Percentiles rank a stretch among this genome's conserved stretches.
phyloP scores from a whole-genome alignment of 441 rosid genomes.

The Adansonia grandidieri region DNA sequence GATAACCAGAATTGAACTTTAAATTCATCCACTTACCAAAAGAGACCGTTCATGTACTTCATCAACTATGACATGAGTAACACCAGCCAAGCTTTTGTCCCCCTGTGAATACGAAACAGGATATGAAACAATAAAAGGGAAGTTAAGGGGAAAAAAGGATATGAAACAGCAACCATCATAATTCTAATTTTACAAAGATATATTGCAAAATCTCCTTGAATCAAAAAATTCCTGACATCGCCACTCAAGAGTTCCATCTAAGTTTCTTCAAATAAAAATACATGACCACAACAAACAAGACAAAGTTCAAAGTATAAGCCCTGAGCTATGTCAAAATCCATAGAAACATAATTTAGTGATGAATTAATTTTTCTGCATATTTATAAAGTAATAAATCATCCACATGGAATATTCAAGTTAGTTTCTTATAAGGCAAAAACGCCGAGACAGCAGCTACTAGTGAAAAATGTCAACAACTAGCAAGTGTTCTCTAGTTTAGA shows the following conservation, averaged over 20 bases:
- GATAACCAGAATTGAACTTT: neutral
- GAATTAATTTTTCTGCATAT: neutral
- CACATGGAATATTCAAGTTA: neutral
- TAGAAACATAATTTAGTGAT: neutral
- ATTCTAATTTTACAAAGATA: constrained; percentile 8
- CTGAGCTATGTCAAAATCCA: neutral
- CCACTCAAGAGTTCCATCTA: constrained; percentile 9
- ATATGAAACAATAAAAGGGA: constrained; percentile 23
- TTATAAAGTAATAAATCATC: neutral
- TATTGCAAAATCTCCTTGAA: neutral
- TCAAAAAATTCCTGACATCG: neutral
- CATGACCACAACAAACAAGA: neutral
- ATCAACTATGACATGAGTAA: constrained; percentile 90
- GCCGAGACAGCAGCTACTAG: neutral
- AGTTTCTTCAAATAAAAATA: neutral
- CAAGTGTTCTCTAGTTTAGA: neutral
- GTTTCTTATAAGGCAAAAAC: neutral
- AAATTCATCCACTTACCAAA: constrained; percentile 61
- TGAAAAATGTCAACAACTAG: constrained; percentile 2
- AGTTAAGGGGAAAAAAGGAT: neutral
- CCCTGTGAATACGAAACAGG: constrained; percentile 49
- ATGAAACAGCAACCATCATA: neutral
- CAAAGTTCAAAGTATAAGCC: neutral
- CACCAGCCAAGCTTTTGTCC: constrained; percentile 69
- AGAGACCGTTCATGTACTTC: constrained; percentile 97